Evolutionary conservation across 164 flowering plant species (phyloP).

Genomic region (Stephania japonica): DNA sequence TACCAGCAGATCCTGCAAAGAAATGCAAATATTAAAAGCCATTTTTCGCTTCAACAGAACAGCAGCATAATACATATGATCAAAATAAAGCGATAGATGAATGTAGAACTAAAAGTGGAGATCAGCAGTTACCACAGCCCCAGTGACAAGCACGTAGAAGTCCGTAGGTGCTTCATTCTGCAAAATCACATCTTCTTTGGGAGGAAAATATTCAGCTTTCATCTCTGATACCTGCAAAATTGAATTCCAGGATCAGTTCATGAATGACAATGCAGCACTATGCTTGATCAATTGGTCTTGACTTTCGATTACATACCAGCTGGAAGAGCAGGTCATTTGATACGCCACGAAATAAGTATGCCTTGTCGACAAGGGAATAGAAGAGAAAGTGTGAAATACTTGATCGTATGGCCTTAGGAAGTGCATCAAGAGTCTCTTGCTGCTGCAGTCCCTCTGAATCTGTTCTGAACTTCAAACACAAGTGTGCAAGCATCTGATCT

Average conservation of each 20-base stretch:
- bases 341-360: constrained; percentile 77
- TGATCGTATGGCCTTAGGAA: constrained; percentile 93
- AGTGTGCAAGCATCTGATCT: constrained; percentile 96
- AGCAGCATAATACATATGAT: background rate
- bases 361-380: constrained; percentile 64
- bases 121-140: constrained; percentile 61
- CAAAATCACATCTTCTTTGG: constrained; percentile 90
- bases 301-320: constrained; percentile 42
- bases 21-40: background rate
- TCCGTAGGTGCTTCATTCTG: constrained; percentile 98
- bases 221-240: constrained; percentile 76
- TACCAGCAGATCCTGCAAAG: constrained; percentile 62
- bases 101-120: constrained; percentile 1
- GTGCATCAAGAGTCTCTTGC: constrained; percentile 78
- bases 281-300: constrained; percentile 23
- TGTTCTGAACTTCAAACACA: constrained; percentile 83
- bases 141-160: constrained; percentile 73
- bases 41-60: background rate
- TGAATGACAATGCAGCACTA: background rate
- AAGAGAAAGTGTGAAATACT: constrained; percentile 83
- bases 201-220: constrained; percentile 93
- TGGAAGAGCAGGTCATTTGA: constrained; percentile 86
- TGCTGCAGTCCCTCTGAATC: constrained; percentile 92
- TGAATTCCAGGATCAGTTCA: constrained; percentile 4
- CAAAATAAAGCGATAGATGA: background rate